These are phyloP conservation scores for Yarrowia hollandica DNA, from an alignment of 805 yeast species.

Conservation along the genomic window DNA sequence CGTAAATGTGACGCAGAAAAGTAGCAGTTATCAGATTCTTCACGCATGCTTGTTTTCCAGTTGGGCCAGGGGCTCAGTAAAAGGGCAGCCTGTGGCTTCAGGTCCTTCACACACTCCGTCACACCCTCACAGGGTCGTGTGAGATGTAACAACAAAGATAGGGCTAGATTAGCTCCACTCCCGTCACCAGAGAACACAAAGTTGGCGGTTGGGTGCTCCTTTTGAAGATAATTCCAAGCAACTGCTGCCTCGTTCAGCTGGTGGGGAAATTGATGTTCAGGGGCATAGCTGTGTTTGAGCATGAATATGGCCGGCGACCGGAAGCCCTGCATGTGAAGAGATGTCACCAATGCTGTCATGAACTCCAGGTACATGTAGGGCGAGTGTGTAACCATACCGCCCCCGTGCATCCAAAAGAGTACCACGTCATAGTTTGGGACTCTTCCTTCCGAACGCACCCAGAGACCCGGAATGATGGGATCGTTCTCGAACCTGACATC, in stretches of 20 bases:
- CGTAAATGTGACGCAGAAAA: background rate
- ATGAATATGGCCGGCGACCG: slow-evolving; percentile 50
- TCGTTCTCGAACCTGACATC: slow-evolving; percentile 36
- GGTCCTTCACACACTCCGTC: slow-evolving; percentile 1
- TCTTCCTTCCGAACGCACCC: slow-evolving; percentile 43
- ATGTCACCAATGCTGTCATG: slow-evolving; percentile 45
- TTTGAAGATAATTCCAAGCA: slow-evolving; percentile 42
- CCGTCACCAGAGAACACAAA: slow-evolving; percentile 50
- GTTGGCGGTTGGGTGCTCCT: slow-evolving; percentile 38
- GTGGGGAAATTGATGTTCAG: slow-evolving; percentile 34
- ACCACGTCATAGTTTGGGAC: slow-evolving; percentile 43
- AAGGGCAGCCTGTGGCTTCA: slow-evolving; percentile 41
- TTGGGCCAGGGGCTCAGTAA: slow-evolving; percentile 42
- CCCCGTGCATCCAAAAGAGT: slow-evolving; percentile 50
- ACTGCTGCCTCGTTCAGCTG: slow-evolving; percentile 39
- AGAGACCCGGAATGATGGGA: slow-evolving; percentile 40
- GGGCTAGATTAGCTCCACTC: slow-evolving; percentile 49
- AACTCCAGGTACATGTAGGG: slow-evolving; percentile 51
- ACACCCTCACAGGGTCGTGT: slow-evolving; percentile 40
- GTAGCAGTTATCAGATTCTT: background rate
- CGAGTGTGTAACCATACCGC: slow-evolving; percentile 41
- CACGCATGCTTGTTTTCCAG: slow-evolving; percentile 2
- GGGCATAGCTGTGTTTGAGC: slow-evolving; percentile 38
- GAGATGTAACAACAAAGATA: slow-evolving; percentile 45
- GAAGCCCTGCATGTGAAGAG: slow-evolving; percentile 52